These are phyloP conservation scores for Talaromyces nanjingensis DNA, from an alignment of 495 filamentous ascomycete genomes.

Conservation along the genomic window DNA sequence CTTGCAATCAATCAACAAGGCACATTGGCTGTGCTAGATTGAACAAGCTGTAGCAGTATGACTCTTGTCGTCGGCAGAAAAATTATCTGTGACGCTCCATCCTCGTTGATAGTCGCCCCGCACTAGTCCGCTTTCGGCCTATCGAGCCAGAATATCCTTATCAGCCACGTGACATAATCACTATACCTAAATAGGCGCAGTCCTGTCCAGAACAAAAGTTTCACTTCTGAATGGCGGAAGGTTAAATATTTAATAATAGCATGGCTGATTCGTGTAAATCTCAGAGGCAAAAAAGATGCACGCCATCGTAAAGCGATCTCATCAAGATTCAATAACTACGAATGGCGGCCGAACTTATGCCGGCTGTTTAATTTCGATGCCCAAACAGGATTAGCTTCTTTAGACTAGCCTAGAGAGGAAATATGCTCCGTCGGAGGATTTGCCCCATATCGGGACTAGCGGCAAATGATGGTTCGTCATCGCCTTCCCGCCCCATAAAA, in stretches of 20 bases:
- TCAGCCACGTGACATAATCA: conserved; percentile 21
- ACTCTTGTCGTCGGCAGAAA: neutral
- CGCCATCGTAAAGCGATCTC: neutral
- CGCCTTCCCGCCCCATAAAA: neutral
- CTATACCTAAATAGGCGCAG: neutral
- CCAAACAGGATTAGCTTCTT: neutral
- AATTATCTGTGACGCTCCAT: conserved; percentile 2
- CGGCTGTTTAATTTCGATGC: neutral
- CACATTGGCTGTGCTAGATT: conserved; percentile 13
- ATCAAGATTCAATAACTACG: neutral
- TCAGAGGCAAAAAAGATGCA: no score
- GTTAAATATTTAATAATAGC: neutral
- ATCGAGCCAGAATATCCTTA: conserved; percentile 18
- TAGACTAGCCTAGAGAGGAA: neutral
- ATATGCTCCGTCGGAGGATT: conserved; percentile 8
- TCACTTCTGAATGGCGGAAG: neutral
- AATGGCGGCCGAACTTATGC: neutral
- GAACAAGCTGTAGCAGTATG: neutral
- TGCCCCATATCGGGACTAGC: neutral
- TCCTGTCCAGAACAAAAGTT: neutral
- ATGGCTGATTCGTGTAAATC: neutral
- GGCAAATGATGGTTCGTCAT: neutral
- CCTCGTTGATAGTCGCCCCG: conserved; percentile 16
- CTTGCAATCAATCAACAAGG: conserved; percentile 8
- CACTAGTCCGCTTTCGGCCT: conserved; percentile 25